Evolutionary conservation across 176 grass and related monocot genomes (phyloP).

Genomic region (Coix lacrymajobi): DNA sequence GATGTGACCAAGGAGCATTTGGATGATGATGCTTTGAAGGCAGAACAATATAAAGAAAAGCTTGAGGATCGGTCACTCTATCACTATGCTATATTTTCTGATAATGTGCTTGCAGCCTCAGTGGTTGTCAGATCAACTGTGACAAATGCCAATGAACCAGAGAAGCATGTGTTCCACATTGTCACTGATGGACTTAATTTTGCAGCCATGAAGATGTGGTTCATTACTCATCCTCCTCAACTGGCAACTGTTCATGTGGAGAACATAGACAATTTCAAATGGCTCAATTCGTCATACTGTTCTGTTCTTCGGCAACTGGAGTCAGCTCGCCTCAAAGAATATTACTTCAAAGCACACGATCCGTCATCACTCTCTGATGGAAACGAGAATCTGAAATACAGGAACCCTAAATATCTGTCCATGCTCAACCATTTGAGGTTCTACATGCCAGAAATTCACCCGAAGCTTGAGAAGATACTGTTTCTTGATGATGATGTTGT

Average conservation of each 20-base stretch:
- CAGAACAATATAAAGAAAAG: slow-evolving; percentile 51
- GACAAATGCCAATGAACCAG: slow-evolving; percentile 63
- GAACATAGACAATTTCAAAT: slow-evolving; percentile 93
- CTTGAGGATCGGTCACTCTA: slow-evolving; percentile 79
- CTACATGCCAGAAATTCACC: slow-evolving; percentile 96
- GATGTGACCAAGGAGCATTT: slow-evolving; percentile 26
- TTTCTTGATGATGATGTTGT: slow-evolving; percentile 97
- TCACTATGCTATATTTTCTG: slow-evolving; percentile 97
- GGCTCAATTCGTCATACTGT: slow-evolving; percentile 96
- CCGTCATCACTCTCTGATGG: slow-evolving; percentile 86
- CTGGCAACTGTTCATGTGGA: slow-evolving; percentile 67
- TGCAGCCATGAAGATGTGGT: slow-evolving; percentile 98
- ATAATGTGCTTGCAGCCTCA: slow-evolving; percentile 86
- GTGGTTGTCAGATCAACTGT: slow-evolving; percentile 89
- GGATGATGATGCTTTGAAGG: slow-evolving; percentile 39
- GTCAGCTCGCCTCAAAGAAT: slow-evolving; percentile 85
- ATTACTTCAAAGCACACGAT: slow-evolving; percentile 94
- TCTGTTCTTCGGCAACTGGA: slow-evolving; percentile 93
- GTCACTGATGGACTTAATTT: slow-evolving; percentile 94
- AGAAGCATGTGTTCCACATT: slow-evolving; percentile 94
- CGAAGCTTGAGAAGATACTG: slow-evolving; percentile 88
- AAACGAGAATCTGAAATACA: slow-evolving; percentile 62
- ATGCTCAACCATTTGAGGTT: slow-evolving; percentile 97
- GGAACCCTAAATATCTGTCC: slow-evolving; percentile 97
- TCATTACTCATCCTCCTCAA: slow-evolving; percentile 54